Evolutionary conservation across 768 basidiomycete genomes (phyloP).

Genomic region (Lepiota brunneoincarnata): DNA sequence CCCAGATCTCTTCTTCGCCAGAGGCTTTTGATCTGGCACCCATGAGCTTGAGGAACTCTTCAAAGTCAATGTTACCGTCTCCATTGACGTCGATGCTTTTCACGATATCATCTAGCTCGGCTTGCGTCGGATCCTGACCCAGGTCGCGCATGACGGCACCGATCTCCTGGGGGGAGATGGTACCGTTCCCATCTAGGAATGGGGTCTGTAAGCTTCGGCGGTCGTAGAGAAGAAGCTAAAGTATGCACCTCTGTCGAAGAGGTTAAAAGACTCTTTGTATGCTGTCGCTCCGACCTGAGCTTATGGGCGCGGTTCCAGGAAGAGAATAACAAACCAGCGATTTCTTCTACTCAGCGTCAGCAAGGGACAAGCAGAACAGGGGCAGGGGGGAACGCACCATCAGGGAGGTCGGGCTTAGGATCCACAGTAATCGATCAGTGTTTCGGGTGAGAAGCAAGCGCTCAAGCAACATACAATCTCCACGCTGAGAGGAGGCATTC

Average conservation of each 20-base stretch:
- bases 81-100: slow-evolving; percentile 79
- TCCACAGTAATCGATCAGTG: not conserved
- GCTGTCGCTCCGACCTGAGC: slow-evolving; percentile 35
- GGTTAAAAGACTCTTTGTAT: slow-evolving; percentile 90
- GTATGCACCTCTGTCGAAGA: slow-evolving; percentile 77
- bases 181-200: slow-evolving; percentile 78
- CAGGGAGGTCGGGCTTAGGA: not conserved
- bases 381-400: not conserved
- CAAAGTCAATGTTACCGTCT: slow-evolving; percentile 87
- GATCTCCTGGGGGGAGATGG: slow-evolving; percentile 84
- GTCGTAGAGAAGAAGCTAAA: not conserved
- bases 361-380: not conserved
- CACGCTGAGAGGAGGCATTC: not conserved
- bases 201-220: not conserved
- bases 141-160: slow-evolving; percentile 90
- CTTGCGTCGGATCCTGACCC: slow-evolving; percentile 88
- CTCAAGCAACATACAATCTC: not conserved
- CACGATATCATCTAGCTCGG: slow-evolving; percentile 89
- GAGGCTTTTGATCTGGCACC: slow-evolving; percentile 51
- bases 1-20: slow-evolving; percentile 82
- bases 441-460: not conserved
- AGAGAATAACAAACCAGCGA: slow-evolving; percentile 3
- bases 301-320: not conserved
- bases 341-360: not conserved
- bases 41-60: slow-evolving; percentile 82